phyloP scores from a whole-genome alignment of 2,329 filamentous ascomycete genomes.

The Aspergillus tubingensis region DNA sequence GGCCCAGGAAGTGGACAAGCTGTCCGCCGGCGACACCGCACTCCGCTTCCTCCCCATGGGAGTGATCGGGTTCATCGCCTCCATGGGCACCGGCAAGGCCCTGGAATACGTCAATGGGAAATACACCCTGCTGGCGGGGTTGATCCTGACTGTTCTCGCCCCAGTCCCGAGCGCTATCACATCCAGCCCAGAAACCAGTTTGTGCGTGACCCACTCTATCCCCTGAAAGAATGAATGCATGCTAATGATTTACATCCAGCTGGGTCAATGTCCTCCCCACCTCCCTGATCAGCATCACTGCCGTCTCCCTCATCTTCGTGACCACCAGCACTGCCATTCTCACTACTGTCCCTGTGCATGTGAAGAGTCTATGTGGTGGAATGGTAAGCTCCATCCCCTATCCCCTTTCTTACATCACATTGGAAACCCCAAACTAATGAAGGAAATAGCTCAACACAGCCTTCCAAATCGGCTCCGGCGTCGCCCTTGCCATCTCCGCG shows the following conservation, averaged over 20 bases:
- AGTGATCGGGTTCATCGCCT: slow-evolving; percentile 40
- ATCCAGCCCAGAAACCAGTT: slow-evolving; percentile 22
- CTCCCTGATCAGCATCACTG: slow-evolving; percentile 43
- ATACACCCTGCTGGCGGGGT: slow-evolving; percentile 37
- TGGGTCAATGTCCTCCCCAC: slow-evolving; percentile 46
- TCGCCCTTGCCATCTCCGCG: slow-evolving; percentile 43
- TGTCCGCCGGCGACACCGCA: slow-evolving; percentile 43
- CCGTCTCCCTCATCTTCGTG: slow-evolving; percentile 46
- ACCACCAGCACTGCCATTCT: slow-evolving; percentile 47
- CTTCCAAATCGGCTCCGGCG: slow-evolving; percentile 47
- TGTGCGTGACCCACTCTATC: slow-evolving; percentile 21
- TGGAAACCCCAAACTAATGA: too few relatives aligned
- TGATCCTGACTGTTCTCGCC: slow-evolving; percentile 39
- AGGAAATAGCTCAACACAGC: slow-evolving; percentile 39
- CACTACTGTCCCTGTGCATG: slow-evolving; percentile 43
- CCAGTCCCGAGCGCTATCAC: slow-evolving; percentile 39
- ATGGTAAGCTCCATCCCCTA: slow-evolving; percentile 24
- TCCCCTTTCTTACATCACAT: too few relatives aligned
- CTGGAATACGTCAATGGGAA: slow-evolving; percentile 44
- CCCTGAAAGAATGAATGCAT: neutral
- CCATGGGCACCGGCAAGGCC: slow-evolving; percentile 38
- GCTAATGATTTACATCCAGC: slow-evolving; percentile 22
- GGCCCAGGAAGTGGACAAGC: slow-evolving; percentile 43
- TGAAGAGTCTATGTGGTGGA: slow-evolving; percentile 45
- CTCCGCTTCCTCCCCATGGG: slow-evolving; percentile 48